A percentile compares a stretch with the other conserved stretches of the same genome.
Conservation (phyloP, 2,329 filamentous ascomycete species). For the Capronia coronata region DNA sequence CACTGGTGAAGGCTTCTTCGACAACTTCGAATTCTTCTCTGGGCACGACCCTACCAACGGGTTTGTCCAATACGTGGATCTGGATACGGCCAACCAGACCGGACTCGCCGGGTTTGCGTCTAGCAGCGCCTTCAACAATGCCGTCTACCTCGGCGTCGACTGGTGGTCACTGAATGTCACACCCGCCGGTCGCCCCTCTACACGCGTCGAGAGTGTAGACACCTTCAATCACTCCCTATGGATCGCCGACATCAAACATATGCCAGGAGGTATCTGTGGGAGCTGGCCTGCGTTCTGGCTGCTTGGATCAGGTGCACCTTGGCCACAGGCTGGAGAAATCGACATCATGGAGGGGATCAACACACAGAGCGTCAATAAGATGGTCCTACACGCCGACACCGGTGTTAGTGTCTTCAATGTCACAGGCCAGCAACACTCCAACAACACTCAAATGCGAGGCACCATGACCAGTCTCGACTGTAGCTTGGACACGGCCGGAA, state of each 20-base stretch:
- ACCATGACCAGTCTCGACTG: constrained; percentile 30
- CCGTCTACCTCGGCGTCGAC: constrained; percentile 43
- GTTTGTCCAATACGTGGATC: constrained; percentile 45
- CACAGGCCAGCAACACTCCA: constrained; percentile 33
- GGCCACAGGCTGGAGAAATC: constrained; percentile 44
- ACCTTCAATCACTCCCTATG: constrained; percentile 42
- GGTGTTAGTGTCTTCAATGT: constrained; percentile 39
- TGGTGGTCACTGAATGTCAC: constrained; percentile 30
- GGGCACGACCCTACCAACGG: constrained; percentile 44
- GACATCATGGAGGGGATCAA: constrained; percentile 51
- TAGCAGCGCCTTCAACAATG: constrained; percentile 27
- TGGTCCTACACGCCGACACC: constrained; percentile 44
- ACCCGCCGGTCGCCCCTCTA: constrained; percentile 36
- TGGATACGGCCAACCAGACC: constrained; percentile 34
- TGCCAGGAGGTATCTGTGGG: constrained; percentile 43
- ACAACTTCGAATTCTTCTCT: constrained; percentile 45
- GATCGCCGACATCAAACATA: constrained; percentile 43
- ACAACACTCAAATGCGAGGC: neutral
- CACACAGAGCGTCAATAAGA: constrained; percentile 36
- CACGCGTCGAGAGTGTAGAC: constrained; percentile 41
- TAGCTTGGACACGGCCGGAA: constrained; percentile 29
- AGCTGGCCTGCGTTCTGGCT: constrained; percentile 48
- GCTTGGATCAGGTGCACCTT: constrained; percentile 31
- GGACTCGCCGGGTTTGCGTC: constrained; percentile 31
- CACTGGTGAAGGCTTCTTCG: constrained; percentile 42